Base-by-base conservation (phyloP, 352 stramenopile genomes). In the Phytophthora europaea region DNA sequence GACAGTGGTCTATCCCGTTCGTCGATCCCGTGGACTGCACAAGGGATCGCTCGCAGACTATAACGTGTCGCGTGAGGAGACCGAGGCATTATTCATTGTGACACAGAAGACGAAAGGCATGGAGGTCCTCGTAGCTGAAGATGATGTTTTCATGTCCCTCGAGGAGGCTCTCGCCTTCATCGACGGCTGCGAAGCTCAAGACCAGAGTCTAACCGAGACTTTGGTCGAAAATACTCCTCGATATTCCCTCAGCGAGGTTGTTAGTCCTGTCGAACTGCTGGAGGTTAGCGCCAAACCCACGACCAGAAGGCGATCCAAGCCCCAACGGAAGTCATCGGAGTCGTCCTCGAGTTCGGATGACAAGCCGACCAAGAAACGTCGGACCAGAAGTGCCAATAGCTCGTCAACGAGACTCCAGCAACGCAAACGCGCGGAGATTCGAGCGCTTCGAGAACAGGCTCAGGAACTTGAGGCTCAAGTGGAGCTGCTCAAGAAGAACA, bases 81-180 rank as follows among this genome's bases (percentile, higher is more conserved):
- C 18, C 10, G 20, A 20, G 4, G 7, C 58, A 68, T 69, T 69
- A 36, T 64, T 69, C 59, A 64, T 63, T 51, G 33, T 73, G 58
- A 69, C 59, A 10, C 20, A 62, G 28, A 16, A 45, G 40, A 7
- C n/a, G 10, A 10, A 7, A 50, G 48, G 38, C 13, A 78, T 80
- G 73, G 54, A 72, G 9, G 18, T 78, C 22, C n/a, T 80, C 6
- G 43, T 75, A 28, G 53, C 61, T 1, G 70, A 76, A 23, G 75
- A 72, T 31, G 75, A 76, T 22, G 50, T 54, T 34, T 26, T 71
- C 40, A 62, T 73, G 28, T 70, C 75, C 31, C 63, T 81, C 2
- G 67, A 79, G 20, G 67, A 79, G 51, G 62, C 67, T 8, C 47
- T 79, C 8, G 66, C 75, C 26, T 76, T 81, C 48, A 71, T 81